A percentile compares a stretch with the other conserved stretches of the same genome.
phyloP scores from a whole-genome alignment of 2,329 filamentous ascomycete species.

The Ceratocystis papillata region DNA sequence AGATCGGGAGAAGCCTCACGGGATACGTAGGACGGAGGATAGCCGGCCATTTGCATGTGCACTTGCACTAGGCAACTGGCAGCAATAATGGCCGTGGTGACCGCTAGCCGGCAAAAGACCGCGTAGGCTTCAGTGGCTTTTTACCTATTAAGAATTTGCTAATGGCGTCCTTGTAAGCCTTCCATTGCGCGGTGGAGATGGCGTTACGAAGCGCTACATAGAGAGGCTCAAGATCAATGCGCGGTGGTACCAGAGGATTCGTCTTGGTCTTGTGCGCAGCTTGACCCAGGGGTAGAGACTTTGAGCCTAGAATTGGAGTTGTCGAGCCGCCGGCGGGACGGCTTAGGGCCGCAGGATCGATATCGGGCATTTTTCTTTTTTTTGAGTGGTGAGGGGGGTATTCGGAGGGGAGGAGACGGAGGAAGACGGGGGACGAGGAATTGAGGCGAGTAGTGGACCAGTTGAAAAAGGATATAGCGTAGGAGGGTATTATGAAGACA shows the following conservation, averaged over 20 bases:
- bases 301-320: slow-evolving; percentile 28
- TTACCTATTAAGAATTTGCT: slow-evolving; percentile 54
- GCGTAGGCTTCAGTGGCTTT: slow-evolving; percentile 25
- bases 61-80: neutral
- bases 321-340: slow-evolving; percentile 45
- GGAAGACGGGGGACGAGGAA: slow-evolving; percentile 20
- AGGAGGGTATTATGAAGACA: no score
- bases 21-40: neutral
- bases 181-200: slow-evolving; percentile 53
- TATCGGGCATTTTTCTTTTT: slow-evolving; percentile 48
- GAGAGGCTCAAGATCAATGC: slow-evolving; percentile 56
- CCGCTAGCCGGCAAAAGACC: slow-evolving; percentile 27
- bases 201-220: slow-evolving; percentile 51
- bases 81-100: neutral
- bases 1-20: neutral
- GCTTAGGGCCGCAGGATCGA: slow-evolving; percentile 59
- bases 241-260: slow-evolving; percentile 51
- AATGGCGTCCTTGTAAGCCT: slow-evolving; percentile 51
- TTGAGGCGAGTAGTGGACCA: neutral
- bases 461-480: no score
- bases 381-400: no score
- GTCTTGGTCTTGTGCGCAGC: slow-evolving; percentile 43
- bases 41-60: neutral
- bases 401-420: slow-evolving; percentile 24
- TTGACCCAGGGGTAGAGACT: slow-evolving; percentile 41